Conservation (phyloP, 352 stramenopile genomes). For the Pythium diclinum region DNA sequence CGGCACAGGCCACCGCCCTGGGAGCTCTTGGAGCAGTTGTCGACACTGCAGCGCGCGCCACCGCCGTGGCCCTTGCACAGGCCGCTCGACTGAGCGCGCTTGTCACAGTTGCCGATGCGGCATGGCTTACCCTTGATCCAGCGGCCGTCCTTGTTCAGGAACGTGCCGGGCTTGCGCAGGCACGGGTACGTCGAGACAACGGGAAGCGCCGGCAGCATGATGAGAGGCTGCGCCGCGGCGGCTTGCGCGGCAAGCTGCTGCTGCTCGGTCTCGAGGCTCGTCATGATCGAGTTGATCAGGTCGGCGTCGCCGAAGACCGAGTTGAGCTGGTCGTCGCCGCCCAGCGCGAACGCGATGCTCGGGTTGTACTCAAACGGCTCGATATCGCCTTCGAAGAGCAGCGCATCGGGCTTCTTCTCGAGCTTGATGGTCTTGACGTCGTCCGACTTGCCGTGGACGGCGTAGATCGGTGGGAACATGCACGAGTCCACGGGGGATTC, state of each 20-base stretch:
- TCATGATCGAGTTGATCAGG: conserved; percentile 79
- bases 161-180: conserved; percentile 72
- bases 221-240: conserved; percentile 16
- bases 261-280: conserved; percentile 57
- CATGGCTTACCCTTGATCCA: conserved; percentile 88
- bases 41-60: conserved; percentile 67
- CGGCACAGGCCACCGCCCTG: conserved; percentile 74
- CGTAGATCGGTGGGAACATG: conserved; percentile 67
- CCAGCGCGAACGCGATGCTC: conserved; percentile 14
- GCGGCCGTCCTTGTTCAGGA: conserved; percentile 85
- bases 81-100: conserved; percentile 75
- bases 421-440: conserved; percentile 14
- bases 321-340: conserved; percentile 46
- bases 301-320: conserved; percentile 78
- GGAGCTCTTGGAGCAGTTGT: conserved; percentile 73
- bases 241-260: conserved; percentile 18
- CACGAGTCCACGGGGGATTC: conserved; percentile 69
- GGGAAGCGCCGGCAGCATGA: conserved; percentile 29
- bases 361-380: conserved; percentile 69
- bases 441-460: conserved; percentile 24
- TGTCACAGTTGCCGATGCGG: conserved; percentile 66
- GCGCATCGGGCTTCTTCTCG: conserved; percentile 21
- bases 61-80: conserved; percentile 82
- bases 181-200: conserved; percentile 38
- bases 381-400: conserved; percentile 45